phyloP scores from a whole-genome alignment of 2,329 filamentous ascomycete genomes.

The Corinectria fuckeliana region DNA sequence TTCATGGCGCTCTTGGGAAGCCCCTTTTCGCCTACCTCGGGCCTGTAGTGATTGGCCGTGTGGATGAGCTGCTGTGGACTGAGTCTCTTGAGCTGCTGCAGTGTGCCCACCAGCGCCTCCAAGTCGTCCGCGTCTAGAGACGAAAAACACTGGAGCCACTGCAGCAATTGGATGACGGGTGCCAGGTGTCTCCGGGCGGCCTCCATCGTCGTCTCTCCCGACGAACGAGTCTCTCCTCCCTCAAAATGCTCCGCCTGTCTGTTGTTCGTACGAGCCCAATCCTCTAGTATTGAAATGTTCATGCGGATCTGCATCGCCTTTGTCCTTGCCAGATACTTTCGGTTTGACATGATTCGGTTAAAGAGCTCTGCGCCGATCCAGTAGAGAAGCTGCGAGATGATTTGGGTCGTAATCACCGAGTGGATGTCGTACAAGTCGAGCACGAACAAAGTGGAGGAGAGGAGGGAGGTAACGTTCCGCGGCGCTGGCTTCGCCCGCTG shows the following conservation, averaged over 20 bases:
- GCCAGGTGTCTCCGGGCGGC: constrained; percentile 83
- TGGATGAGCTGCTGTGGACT: constrained; percentile 90
- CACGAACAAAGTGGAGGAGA: constrained; percentile 96
- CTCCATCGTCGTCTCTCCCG: constrained; percentile 87
- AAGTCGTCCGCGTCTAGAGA: constrained; percentile 85
- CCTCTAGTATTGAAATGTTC: constrained; percentile 94
- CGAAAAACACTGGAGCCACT: constrained; percentile 98
- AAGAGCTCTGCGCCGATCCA: constrained; percentile 97
- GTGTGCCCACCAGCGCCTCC: constrained; percentile 84
- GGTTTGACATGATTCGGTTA: constrained; percentile 96
- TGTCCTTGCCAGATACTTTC: constrained; percentile 91
- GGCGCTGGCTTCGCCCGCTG: constrained; percentile 90
- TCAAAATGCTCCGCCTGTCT: constrained; percentile 95
- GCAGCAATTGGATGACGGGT: constrained; percentile 89
- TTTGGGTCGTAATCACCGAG: constrained; percentile 92
- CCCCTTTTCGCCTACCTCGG: constrained; percentile 93
- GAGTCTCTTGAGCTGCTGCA: constrained; percentile 86
- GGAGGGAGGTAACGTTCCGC: constrained; percentile 91
- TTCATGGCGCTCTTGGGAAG: constrained; percentile 88
- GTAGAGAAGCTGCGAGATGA: constrained; percentile 90
- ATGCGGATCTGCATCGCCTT: constrained; percentile 99
- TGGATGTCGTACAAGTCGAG: constrained; percentile 99
- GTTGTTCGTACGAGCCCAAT: constrained; percentile 95
- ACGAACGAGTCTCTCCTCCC: constrained; percentile 83
- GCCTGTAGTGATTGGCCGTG: constrained; percentile 88